A percentile compares a stretch with the other conserved stretches of the same genome.
These are phyloP conservation scores for Mimosa pudica DNA, from an alignment of 306 rosid species.

Conservation along the genomic window DNA sequence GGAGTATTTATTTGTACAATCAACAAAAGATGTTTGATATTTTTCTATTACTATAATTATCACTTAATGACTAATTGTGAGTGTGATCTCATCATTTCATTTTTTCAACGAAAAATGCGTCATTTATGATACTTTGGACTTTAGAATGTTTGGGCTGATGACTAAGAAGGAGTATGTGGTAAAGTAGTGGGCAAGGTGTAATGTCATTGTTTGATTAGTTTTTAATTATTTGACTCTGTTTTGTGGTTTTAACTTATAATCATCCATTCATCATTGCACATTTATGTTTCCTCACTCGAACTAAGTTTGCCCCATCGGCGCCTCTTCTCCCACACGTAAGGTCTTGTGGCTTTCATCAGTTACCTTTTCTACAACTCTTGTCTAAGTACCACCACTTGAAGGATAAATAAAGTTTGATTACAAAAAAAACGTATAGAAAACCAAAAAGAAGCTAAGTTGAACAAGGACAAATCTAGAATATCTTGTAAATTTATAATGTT, in stretches of 20 bases:
- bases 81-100: neutral
- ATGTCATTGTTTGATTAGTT: slow-evolving; percentile 17
- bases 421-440: too few relatives aligned
- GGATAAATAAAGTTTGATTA: too few relatives aligned
- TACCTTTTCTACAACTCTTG: too few relatives aligned
- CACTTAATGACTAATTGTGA: neutral
- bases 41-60: neutral
- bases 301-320: neutral
- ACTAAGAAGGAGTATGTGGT: neutral
- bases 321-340: neutral
- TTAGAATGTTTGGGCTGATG: neutral
- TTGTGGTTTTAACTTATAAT: neutral
- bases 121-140: neutral
- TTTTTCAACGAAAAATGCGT: neutral
- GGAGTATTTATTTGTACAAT: too few relatives aligned
- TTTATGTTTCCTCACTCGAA: neutral
- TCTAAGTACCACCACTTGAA: too few relatives aligned
- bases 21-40: too few relatives aligned
- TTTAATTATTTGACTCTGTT: neutral
- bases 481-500: too few relatives aligned
- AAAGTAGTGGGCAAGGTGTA: neutral
- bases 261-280: slow-evolving; percentile 16
- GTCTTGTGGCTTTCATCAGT: too few relatives aligned
- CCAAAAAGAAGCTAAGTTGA: too few relatives aligned
- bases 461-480: too few relatives aligned